A percentile compares a stretch with the other conserved stretches of the same genome.
phyloP scores from a whole-genome alignment of 2,329 filamentous ascomycete species.

The Colletotrichum sublineola region DNA sequence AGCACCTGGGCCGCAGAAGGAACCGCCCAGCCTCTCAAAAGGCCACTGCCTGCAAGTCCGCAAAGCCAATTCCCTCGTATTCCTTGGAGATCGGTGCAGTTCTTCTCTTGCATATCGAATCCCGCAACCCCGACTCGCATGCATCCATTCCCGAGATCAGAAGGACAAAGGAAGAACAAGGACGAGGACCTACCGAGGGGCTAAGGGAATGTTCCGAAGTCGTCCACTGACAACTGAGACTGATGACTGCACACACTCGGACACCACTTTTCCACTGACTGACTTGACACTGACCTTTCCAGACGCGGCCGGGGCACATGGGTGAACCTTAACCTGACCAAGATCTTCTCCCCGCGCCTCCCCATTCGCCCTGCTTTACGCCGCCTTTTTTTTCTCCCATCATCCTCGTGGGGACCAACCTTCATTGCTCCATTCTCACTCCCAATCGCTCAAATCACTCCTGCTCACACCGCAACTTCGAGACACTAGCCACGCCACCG shows the following conservation, averaged over 20 bases:
- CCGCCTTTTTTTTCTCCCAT: neutral
- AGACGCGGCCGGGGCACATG: slow-evolving; percentile 40
- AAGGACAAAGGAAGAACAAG: neutral
- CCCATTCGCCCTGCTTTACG: slow-evolving; percentile 11
- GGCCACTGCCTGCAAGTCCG: neutral
- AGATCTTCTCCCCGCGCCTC: slow-evolving; percentile 27
- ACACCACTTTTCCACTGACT: slow-evolving; percentile 14
- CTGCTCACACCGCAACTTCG: neutral
- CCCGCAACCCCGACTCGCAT: neutral
- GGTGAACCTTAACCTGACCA: slow-evolving; percentile 38
- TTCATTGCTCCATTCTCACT: neutral
- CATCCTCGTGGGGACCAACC: neutral
- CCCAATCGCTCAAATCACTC: neutral
- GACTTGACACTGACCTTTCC: slow-evolving; percentile 41
- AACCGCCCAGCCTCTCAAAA: neutral
- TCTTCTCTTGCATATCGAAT: slow-evolving; percentile 4
- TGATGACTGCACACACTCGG: slow-evolving; percentile 14
- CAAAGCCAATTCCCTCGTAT: slow-evolving; percentile 6
- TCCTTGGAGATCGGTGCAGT: neutral
- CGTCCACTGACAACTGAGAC: slow-evolving; percentile 2
- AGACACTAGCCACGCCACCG: neutral
- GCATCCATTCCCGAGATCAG: neutral
- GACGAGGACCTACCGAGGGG: neutral
- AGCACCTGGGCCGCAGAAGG: neutral
- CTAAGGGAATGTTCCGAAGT: neutral